Evolutionary conservation across 1,284 basidiomycete species (phyloP).

Genomic region (Ganoderma multipileum): DNA sequence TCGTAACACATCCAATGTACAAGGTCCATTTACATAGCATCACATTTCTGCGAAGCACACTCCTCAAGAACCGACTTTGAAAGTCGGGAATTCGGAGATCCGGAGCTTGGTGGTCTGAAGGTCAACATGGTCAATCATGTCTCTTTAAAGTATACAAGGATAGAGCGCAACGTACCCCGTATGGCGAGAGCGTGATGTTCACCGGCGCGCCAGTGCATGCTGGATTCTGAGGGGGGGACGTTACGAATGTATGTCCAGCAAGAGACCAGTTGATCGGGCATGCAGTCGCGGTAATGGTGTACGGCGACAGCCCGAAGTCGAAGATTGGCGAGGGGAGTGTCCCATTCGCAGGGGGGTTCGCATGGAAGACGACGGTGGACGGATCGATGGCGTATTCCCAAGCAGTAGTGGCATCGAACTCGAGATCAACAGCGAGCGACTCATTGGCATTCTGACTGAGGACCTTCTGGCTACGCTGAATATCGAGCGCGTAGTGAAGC

Average conservation of each 20-base stretch:
- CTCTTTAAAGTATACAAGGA: background rate
- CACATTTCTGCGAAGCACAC: background rate
- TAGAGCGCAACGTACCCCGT: conserved; percentile 48
- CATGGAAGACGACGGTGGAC: conserved; percentile 51
- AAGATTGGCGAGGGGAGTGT: conserved; percentile 56
- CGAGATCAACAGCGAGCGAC: conserved; percentile 53
- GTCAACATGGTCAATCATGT: background rate
- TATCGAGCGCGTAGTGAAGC: conserved; percentile 62
- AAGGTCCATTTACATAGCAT: background rate
- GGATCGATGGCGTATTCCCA: conserved; percentile 68
- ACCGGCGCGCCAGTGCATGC: conserved; percentile 49
- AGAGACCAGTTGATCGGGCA: conserved; percentile 55
- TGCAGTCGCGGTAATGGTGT: conserved; percentile 55
- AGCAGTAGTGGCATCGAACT: conserved; percentile 52
- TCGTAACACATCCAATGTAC: background rate
- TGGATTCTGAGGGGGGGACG: conserved; percentile 52
- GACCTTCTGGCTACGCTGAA: conserved; percentile 47
- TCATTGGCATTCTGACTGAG: conserved; percentile 51
- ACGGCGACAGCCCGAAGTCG: conserved; percentile 56
- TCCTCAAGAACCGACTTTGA: background rate
- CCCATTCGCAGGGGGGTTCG: conserved; percentile 43
- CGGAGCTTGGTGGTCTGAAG: conserved; percentile 7
- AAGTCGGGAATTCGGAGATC: conserved; percentile 10
- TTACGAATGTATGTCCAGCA: conserved; percentile 56
- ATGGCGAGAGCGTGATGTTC: conserved; percentile 55